Evolutionary conservation across 306 rosid species (phyloP).

Genomic region (Sechiopsis laciniata): DNA sequence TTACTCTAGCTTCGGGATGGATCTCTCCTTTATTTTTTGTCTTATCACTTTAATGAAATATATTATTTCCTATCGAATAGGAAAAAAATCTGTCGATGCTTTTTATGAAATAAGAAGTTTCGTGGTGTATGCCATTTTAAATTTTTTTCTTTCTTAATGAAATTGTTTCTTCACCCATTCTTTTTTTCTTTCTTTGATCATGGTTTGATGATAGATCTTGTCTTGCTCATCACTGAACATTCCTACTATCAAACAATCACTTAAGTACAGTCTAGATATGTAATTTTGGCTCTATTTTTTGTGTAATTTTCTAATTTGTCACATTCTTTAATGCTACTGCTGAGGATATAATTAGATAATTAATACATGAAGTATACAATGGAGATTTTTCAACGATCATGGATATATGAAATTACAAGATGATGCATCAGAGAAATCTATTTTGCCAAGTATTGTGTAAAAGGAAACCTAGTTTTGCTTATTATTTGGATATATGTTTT

Average conservation of each 20-base stretch:
- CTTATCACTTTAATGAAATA: neutral
- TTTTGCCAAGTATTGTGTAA: constrained; percentile 1
- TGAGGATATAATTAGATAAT: neutral
- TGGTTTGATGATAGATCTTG: neutral
- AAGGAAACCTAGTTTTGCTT: neutral
- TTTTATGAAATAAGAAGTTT: neutral
- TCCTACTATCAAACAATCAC: neutral
- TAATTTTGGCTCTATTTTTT: neutral
- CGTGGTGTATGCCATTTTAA: neutral
- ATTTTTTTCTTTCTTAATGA: too few species aligned
- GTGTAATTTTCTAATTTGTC: neutral
- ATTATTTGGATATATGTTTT: neutral
- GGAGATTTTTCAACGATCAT: neutral
- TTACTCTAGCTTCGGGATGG: neutral
- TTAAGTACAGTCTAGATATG: neutral
- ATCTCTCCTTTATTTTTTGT: neutral
- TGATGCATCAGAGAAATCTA: neutral
- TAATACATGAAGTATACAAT: neutral
- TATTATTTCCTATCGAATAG: neutral
- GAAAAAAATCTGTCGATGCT: neutral
- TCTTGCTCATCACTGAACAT: neutral
- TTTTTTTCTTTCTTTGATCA: neutral
- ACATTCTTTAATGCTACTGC: neutral
- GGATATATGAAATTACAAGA: neutral
- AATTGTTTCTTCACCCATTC: too few species aligned